These are phyloP conservation scores for Calonectria naviculata DNA, from an alignment of 2,329 filamentous ascomycete genomes.

Conservation along the genomic window DNA sequence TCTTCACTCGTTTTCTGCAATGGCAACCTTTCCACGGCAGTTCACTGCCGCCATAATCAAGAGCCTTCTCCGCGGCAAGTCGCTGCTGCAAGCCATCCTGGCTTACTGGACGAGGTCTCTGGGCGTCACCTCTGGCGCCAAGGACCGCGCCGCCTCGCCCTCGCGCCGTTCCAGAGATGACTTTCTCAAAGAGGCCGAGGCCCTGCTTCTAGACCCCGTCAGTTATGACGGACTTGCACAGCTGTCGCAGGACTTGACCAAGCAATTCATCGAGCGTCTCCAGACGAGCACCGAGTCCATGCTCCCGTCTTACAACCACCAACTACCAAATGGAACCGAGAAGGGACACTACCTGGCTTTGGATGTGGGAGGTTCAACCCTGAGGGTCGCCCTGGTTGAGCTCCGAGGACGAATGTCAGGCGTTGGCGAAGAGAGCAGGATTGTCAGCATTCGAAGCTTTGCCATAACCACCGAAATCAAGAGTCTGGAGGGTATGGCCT, in stretches of 20 bases:
- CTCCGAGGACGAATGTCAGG: conserved; percentile 58
- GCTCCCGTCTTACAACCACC: conserved; percentile 75
- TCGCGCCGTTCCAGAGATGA: conserved; percentile 52
- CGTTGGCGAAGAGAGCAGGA: conserved; percentile 56
- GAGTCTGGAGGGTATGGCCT: conserved; percentile 65
- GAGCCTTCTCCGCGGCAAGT: conserved; percentile 69
- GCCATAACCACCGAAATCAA: conserved; percentile 68
- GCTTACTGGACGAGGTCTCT: conserved; percentile 63
- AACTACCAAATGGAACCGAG: conserved; percentile 70
- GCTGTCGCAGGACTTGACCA: conserved; percentile 62
- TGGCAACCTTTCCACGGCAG: conserved; percentile 66
- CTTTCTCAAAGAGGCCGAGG: conserved; percentile 68
- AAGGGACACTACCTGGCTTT: conserved; percentile 70
- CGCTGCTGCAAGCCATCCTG: conserved; percentile 67
- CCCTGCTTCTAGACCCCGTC: conserved; percentile 60
- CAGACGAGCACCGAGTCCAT: conserved; percentile 66
- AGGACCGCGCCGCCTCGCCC: conserved; percentile 31
- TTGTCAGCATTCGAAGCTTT: conserved; percentile 66
- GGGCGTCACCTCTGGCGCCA: conserved; percentile 42
- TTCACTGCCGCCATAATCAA: conserved; percentile 66
- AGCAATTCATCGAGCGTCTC: conserved; percentile 65
- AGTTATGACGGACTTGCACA: conserved; percentile 56
- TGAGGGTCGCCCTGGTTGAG: conserved; percentile 73
- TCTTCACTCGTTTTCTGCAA: conserved; percentile 65
- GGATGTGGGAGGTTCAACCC: conserved; percentile 77